A percentile compares a stretch with the other conserved stretches of the same genome.
Evolutionary conservation across 2,329 filamentous ascomycete genomes (phyloP).

Genomic region (Cercospora sojina): DNA sequence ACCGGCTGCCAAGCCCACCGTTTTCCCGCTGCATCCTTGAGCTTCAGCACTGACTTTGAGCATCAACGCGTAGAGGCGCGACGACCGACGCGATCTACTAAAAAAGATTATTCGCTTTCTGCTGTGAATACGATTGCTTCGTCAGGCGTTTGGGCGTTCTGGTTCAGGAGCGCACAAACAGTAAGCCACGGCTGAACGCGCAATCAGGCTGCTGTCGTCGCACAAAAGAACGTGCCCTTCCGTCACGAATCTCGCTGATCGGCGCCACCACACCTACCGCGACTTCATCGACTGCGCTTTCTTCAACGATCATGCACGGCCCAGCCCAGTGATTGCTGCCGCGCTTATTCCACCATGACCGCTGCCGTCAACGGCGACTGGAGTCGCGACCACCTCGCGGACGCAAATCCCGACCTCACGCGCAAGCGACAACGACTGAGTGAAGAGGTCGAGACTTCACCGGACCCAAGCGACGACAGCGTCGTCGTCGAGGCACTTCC

Average conservation of each 20-base stretch:
- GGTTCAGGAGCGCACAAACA: not conserved
- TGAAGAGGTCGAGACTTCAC: conserved; percentile 37
- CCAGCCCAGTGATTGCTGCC: not conserved
- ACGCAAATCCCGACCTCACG: conserved; percentile 46
- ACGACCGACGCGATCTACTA: not conserved
- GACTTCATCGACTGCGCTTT: not conserved
- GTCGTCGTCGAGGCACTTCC: conserved; percentile 35
- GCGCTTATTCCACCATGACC: not conserved
- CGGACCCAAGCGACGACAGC: conserved; percentile 28
- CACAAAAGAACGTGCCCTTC: conserved; percentile 6
- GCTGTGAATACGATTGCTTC: not conserved
- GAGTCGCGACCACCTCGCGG: conserved; percentile 45
- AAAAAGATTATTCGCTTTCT: not conserved
- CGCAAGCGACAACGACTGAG: conserved; percentile 49
- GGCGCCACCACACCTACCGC: conserved; percentile 3
- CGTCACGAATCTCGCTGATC: conserved; percentile 5
- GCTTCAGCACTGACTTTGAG: conserved; percentile 5
- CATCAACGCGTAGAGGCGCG: conserved; percentile 9
- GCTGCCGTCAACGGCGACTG: conserved; percentile 18
- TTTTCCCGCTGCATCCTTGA: conserved; percentile 2
- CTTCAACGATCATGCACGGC: conserved; percentile 5
- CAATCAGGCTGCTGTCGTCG: conserved; percentile 1
- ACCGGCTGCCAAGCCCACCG: not conserved
- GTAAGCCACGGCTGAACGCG: not conserved
- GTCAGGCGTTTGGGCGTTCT: conserved; percentile 1